Evolutionary conservation across 345 rosid genomes (phyloP).

Genomic region (Toxicodendron radicans): DNA sequence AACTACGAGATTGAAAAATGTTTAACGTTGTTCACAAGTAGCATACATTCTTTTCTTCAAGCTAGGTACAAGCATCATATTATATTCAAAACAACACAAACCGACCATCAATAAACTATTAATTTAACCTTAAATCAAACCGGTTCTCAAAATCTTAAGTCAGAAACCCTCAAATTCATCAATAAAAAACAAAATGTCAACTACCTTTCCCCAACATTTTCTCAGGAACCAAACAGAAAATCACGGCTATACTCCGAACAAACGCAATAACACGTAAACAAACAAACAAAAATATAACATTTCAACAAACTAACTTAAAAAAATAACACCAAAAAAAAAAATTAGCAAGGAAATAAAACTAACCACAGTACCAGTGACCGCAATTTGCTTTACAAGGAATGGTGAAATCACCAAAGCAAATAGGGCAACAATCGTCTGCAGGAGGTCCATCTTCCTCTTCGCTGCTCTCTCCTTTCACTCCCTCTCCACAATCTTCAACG

Average conservation of each 20-base stretch:
- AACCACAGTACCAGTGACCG: slow-evolving; percentile 97
- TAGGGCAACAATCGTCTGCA: slow-evolving; percentile 77
- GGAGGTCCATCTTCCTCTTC: slow-evolving; percentile 51
- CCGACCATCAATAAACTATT: too few relatives aligned
- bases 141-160: too few relatives aligned
- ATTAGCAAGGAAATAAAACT: slow-evolving; percentile 9
- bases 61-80: background rate
- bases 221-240: slow-evolving; percentile 11
- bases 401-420: slow-evolving; percentile 67
- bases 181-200: too few relatives aligned
- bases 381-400: slow-evolving; percentile 76
- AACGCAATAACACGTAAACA: background rate
- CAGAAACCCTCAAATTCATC: too few relatives aligned
- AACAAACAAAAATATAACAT: background rate
- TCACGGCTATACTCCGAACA: background rate
- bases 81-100: too few relatives aligned
- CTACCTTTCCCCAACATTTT: background rate
- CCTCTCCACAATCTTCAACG: slow-evolving; percentile 17
- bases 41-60: slow-evolving; percentile 22
- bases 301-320: background rate
- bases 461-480: slow-evolving; percentile 9
- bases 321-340: too few relatives aligned
- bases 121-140: too few relatives aligned
- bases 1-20: background rate
- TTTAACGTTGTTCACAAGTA: background rate